These are phyloP conservation scores for Pseudonectria buxi DNA, from an alignment of 2,329 filamentous ascomycete genomes.

Conservation along the genomic window DNA sequence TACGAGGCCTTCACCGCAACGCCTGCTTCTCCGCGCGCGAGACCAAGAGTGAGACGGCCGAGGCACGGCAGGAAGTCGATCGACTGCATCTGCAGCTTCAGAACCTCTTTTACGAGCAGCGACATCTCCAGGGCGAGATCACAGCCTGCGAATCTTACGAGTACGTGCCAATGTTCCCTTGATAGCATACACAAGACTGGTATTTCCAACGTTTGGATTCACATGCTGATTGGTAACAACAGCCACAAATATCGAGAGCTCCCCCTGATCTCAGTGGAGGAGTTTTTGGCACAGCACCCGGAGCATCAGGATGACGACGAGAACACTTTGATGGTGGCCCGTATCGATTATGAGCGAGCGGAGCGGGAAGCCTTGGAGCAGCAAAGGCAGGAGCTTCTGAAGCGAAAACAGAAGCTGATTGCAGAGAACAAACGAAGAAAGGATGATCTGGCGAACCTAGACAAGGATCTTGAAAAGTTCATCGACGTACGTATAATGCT, in stretches of 20 bases:
- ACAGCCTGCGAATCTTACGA: conserved; percentile 84
- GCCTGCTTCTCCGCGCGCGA: conserved; percentile 75
- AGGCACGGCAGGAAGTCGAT: conserved; percentile 86
- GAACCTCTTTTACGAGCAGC: conserved; percentile 94
- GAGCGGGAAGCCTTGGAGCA: conserved; percentile 82
- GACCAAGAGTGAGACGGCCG: conserved; percentile 79
- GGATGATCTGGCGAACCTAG: conserved; percentile 84
- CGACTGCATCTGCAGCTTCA: conserved; percentile 85
- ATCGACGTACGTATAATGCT: conserved; percentile 62
- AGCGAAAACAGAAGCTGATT: conserved; percentile 55
- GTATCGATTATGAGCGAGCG: conserved; percentile 83
- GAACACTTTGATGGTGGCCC: conserved; percentile 77
- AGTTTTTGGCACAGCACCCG: conserved; percentile 71
- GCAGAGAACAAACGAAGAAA: conserved; percentile 83
- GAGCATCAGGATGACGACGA: conserved; percentile 67
- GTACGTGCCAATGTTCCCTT: conserved; percentile 45
- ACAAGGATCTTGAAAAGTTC: conserved; percentile 88
- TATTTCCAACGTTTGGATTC: too few relatives aligned
- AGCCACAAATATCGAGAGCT: conserved; percentile 85
- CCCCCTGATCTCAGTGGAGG: conserved; percentile 74
- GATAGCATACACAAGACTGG: neutral
- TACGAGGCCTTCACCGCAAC: conserved; percentile 76
- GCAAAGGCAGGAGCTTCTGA: conserved; percentile 69
- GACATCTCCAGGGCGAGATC: conserved; percentile 85
- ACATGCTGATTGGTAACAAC: conserved; percentile 5